Percentiles rank a stretch among this genome's conserved stretches.
These are phyloP conservation scores for Fagus crenata DNA, from an alignment of 306 rosid species.

Conservation along the genomic window DNA sequence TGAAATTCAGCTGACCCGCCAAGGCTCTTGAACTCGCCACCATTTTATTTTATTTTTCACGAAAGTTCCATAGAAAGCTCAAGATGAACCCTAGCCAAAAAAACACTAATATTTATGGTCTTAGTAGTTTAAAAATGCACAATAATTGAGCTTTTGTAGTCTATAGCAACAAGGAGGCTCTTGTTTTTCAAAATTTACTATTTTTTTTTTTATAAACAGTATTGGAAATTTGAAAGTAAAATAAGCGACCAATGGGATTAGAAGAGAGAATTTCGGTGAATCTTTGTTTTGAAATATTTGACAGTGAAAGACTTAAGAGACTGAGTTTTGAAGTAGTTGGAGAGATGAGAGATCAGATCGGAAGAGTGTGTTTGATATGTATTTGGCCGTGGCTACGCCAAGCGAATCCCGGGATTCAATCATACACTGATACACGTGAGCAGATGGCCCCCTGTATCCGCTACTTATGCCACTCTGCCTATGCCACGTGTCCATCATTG, in stretches of 20 bases:
- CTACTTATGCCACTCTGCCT: background rate
- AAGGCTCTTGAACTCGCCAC: slow-evolving; percentile 70
- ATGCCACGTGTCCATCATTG: slow-evolving; percentile 46
- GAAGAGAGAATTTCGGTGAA: slow-evolving; percentile 25
- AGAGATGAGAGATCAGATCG: slow-evolving; percentile 46
- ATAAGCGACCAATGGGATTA: slow-evolving; percentile 9
- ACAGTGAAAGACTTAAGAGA: slow-evolving; percentile 11
- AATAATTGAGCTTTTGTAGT: background rate
- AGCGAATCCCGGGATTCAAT: slow-evolving; percentile 48
- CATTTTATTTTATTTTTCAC: slow-evolving; percentile 35
- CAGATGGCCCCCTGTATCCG: slow-evolving; percentile 39
- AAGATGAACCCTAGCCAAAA: slow-evolving; percentile 9
- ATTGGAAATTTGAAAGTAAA: background rate
- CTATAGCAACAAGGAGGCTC: background rate
- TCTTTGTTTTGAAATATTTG: slow-evolving; percentile 32
- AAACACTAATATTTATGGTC: no score
- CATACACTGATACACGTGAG: slow-evolving; percentile 69
- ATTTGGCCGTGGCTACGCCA: slow-evolving; percentile 18
- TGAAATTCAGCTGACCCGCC: slow-evolving; percentile 57
- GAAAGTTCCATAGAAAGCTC: slow-evolving; percentile 40
- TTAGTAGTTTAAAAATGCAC: no score
- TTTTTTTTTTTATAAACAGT: background rate
- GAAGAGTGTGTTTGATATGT: slow-evolving; percentile 7
- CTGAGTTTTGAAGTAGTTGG: background rate
- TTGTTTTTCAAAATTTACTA: background rate